Base-by-base conservation (phyloP, 208 protist species). In the Angomonas deanei region DNA sequence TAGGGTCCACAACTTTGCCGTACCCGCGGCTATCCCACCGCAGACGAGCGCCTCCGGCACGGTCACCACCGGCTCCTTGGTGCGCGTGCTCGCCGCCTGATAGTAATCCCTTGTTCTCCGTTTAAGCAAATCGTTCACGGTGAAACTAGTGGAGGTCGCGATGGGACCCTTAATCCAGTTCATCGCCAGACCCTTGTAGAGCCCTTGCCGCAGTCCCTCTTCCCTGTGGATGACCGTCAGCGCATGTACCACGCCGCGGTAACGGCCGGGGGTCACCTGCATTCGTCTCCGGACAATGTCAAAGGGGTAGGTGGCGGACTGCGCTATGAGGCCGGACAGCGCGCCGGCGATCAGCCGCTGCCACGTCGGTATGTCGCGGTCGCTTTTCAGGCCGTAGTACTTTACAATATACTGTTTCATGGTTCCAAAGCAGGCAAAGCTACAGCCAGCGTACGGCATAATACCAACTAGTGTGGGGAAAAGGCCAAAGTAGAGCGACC, bases 161-260 rank as follows among this genome's bases (percentile, higher is more conserved):
- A 97, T 90, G 30, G 93, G 93, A 0, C 93, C 93, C 42, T 97
- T 97, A 64, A 97, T 94, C 90, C 90, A 97, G 79, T 97, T 97
- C 91, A 97, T 96, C 26, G 79, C 72, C 34, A 97, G 83, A 0
- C 93, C 93, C 53, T 93, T 93, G 68, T 96, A 97, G 56, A 92
- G 84, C 1, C 85, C 90, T 31, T 87, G 78, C 24, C 72, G 54
- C 10, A 91, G 54, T 11, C 91, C 91, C 55, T 96, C 87, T 54
- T 92, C 86, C 46, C 72, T 74, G 59, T 87, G 82, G 24, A 96
- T 85, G 36, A 50, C 69, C 23, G 17, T 32, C 19, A 96, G 67
- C 13, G 88, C 87, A 32, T 87, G 31, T 4, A 77, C 27, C 32
- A 96, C 73, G 54, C 86, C 77, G 30, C 62, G 72, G 66, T 95